Conservation (phyloP, 306 rosid species). For the Vicia villosa region DNA sequence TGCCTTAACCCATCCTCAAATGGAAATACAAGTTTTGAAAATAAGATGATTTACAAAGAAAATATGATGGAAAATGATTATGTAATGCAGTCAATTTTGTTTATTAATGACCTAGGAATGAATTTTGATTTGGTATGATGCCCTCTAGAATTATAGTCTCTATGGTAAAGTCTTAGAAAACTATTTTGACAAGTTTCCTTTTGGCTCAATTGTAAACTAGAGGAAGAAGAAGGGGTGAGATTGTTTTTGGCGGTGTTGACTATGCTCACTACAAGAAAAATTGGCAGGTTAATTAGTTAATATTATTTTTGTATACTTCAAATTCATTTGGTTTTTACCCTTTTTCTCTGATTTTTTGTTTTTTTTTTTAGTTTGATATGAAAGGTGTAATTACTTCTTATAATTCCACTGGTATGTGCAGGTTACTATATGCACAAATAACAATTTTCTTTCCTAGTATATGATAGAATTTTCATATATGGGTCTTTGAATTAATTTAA, state of each 20-base stretch:
- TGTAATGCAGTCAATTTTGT: too few relatives aligned
- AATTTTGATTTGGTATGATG: too few relatives aligned
- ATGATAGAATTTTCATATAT: not conserved
- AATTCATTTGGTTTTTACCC: not conserved
- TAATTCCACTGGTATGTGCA: slow-evolving; percentile 70
- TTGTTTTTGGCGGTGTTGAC: slow-evolving; percentile 89
- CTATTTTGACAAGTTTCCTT: too few relatives aligned
- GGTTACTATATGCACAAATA: not conserved
- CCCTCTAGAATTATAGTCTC: too few relatives aligned
- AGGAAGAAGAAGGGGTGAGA: slow-evolving; percentile 82
- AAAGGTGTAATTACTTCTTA: slow-evolving; percentile 75
- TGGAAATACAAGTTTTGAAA: too few relatives aligned
- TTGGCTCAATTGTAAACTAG: slow-evolving; percentile 81
- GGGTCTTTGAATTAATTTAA: not conserved
- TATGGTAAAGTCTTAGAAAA: too few relatives aligned
- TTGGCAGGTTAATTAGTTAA: slow-evolving; percentile 74
- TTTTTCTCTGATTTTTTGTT: too few relatives aligned
- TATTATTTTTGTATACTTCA: not conserved
- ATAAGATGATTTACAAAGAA: too few relatives aligned
- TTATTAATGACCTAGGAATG: too few relatives aligned
- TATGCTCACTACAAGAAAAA: slow-evolving; percentile 75
- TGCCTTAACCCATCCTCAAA: too few relatives aligned
- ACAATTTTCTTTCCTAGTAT: slow-evolving; percentile 16
- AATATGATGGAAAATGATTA: too few relatives aligned
- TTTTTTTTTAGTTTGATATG: slow-evolving; percentile 79